phyloP scores from a whole-genome alignment of 208 protist genomes.

The Leishmania turanica region DNA sequence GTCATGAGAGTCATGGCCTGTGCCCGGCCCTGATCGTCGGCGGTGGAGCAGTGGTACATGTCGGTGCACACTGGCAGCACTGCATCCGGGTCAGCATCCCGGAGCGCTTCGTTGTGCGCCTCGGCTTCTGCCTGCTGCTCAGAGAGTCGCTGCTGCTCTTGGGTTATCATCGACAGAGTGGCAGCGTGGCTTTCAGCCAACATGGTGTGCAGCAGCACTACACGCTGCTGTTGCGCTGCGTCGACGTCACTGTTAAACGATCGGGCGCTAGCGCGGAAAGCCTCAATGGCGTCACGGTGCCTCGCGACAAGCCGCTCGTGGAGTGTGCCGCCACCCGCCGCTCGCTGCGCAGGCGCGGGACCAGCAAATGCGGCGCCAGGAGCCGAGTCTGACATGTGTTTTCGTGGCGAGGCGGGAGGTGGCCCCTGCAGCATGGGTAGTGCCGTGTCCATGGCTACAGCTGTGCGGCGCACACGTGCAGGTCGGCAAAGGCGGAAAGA shows the following conservation, averaged over 20 bases:
- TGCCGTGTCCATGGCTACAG: background rate
- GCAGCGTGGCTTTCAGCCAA: conserved; percentile 54
- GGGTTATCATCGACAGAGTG: conserved; percentile 31
- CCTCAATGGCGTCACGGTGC: conserved; percentile 42
- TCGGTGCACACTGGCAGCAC: conserved; percentile 45
- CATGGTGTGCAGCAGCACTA: conserved; percentile 44
- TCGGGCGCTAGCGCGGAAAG: conserved; percentile 45
- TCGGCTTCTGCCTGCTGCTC: conserved; percentile 41
- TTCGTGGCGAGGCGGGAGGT: background rate
- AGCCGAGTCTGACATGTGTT: background rate
- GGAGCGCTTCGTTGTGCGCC: conserved; percentile 24
- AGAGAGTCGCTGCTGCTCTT: conserved; percentile 43
- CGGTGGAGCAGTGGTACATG: conserved; percentile 33
- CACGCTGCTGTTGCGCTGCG: conserved; percentile 44
- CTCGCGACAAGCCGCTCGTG: conserved; percentile 45
- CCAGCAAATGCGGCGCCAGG: background rate
- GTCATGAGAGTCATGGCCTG: conserved; percentile 48
- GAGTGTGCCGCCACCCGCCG: conserved; percentile 6
- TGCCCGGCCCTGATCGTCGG: conserved; percentile 36
- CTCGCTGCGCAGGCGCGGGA: background rate
- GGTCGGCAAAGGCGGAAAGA: background rate
- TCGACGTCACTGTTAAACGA: conserved; percentile 62
- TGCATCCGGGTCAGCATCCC: conserved; percentile 19
- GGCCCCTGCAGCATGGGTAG: background rate
- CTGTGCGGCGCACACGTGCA: background rate